Base-by-base conservation (phyloP, 352 stramenopile species). In the Pythium myriotylum region DNA sequence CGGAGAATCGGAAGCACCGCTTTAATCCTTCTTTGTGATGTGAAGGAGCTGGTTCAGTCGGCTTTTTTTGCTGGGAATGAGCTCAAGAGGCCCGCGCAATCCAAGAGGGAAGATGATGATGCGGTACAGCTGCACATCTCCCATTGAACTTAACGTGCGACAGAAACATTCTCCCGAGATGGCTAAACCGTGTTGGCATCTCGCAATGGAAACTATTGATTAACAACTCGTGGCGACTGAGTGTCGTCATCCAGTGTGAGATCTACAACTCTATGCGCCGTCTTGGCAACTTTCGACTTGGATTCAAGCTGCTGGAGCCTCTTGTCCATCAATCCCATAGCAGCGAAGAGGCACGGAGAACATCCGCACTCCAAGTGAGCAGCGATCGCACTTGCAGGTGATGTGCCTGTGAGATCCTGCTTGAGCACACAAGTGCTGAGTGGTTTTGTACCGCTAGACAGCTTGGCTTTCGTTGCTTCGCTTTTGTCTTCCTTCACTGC, bases 311-410 rank as follows among this genome's bases (percentile, higher is more conserved):
- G 32, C 0, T 19, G 17, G 1, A 62, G 10, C 22, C 52, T n/a
- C 17, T 53, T 24, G 41, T 37, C 42, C 54, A 54, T 53, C 22
- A 37, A 37, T 9, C 17, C 43, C 54, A 62, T 62, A 7, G 41
- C 54, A 0, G 27, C 54, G 20, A 62, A 62, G 0, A 62, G 54
- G 17, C 54, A 62, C n/a, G 41, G 17, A n/a, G 54, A 52, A 29
- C 54, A 62, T 3, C 54, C 54, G 19, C 54, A 62, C 9, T 20
- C 12, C 14, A 62, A 23, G 35, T 54, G 43, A 4, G 32, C 37
- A 33, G 43, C n/a, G 14, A 50, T 22, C 19, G 24, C 43, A 4
- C 7, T 19, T 7, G 14, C 16, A 26, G 43, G 14, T 4, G 20
- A 50, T 20, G 43, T 19, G 27, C 43, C 24, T 26, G 4, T 17